phyloP scores from a whole-genome alignment of 768 basidiomycete species.

The Mycena pura region DNA sequence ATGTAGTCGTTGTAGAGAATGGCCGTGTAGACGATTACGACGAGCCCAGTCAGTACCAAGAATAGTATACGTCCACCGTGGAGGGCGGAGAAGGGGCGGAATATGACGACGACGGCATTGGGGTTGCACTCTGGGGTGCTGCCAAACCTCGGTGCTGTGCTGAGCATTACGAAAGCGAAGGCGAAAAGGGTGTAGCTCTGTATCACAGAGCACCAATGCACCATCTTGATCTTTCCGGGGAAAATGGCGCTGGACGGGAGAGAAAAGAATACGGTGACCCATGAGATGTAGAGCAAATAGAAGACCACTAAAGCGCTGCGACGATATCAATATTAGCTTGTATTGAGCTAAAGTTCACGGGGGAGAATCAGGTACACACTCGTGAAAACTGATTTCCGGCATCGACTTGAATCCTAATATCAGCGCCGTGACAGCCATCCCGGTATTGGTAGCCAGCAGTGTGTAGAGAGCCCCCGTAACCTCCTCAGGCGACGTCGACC shows the following conservation, averaged over 20 bases:
- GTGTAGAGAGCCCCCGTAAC: constrained; percentile 23
- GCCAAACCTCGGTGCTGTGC: constrained; percentile 18
- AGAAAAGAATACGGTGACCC: constrained; percentile 18
- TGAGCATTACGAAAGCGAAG: constrained; percentile 20
- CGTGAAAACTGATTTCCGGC: constrained; percentile 23
- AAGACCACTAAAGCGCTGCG: constrained; percentile 22
- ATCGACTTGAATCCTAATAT: constrained; percentile 19
- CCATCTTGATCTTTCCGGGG: background rate
- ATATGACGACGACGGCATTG: constrained; percentile 23
- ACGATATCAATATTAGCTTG: background rate
- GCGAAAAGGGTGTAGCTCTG: constrained; percentile 25
- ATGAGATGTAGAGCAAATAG: constrained; percentile 24
- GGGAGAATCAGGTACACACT: constrained; percentile 2
- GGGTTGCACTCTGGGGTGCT: constrained; percentile 19
- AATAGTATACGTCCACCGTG: constrained; percentile 6
- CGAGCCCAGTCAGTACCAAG: background rate
- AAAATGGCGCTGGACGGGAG: constrained; percentile 12
- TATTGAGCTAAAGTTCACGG: background rate
- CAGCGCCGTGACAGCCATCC: constrained; percentile 20
- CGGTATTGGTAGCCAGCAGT: constrained; percentile 24
- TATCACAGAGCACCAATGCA: constrained; percentile 18
- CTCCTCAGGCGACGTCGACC: constrained; percentile 13
- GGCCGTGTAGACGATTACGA: background rate
- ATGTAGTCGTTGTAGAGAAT: background rate
- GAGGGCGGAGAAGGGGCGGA: constrained; percentile 25